These are phyloP conservation scores for Geranomyces michiganensis DNA, from an alignment of 192 early-diverging fungal species.

Conservation along the genomic window DNA sequence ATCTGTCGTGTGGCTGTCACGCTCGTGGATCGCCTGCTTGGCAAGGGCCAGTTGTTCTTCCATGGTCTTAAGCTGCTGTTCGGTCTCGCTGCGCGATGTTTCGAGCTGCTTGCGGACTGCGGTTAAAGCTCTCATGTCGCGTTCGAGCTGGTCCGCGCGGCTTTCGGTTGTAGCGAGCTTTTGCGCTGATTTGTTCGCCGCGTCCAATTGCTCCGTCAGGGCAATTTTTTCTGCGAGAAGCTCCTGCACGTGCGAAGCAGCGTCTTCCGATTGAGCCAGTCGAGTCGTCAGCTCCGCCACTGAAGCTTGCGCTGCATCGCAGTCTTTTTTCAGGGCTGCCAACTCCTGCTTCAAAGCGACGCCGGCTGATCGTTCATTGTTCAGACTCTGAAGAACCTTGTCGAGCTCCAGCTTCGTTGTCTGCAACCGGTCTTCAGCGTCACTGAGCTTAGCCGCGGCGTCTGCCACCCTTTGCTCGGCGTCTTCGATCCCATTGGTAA, in stretches of 20 bases:
- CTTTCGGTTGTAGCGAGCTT: background rate
- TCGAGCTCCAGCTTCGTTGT: background rate
- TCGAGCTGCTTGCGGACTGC: constrained; percentile 17
- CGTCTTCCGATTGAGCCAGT: background rate
- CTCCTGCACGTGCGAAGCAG: constrained; percentile 4
- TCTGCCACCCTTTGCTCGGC: constrained; percentile 2
- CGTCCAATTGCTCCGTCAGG: background rate
- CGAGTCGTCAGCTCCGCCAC: background rate
- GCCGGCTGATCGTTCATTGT: background rate
- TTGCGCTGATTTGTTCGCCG: background rate
- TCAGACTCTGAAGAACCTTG: background rate
- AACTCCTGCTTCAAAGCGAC: constrained; percentile 5
- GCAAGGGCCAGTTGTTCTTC: constrained; percentile 40
- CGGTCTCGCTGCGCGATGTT: constrained; percentile 10
- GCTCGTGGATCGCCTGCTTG: constrained; percentile 38
- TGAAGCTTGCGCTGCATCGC: background rate
- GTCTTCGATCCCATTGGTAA: background rate
- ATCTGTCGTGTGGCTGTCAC: constrained; percentile 25
- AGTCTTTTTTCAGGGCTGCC: background rate
- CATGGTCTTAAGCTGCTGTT: constrained; percentile 16
- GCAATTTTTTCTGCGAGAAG: background rate
- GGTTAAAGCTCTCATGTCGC: constrained; percentile 27
- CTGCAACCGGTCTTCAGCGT: background rate
- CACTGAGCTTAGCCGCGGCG: background rate
- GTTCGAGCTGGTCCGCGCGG: constrained; percentile 18